Percentiles rank a stretch among this genome's conserved stretches.
phyloP scores from a whole-genome alignment of 2,329 filamentous ascomycete genomes.

The Botrytis squamosa region DNA sequence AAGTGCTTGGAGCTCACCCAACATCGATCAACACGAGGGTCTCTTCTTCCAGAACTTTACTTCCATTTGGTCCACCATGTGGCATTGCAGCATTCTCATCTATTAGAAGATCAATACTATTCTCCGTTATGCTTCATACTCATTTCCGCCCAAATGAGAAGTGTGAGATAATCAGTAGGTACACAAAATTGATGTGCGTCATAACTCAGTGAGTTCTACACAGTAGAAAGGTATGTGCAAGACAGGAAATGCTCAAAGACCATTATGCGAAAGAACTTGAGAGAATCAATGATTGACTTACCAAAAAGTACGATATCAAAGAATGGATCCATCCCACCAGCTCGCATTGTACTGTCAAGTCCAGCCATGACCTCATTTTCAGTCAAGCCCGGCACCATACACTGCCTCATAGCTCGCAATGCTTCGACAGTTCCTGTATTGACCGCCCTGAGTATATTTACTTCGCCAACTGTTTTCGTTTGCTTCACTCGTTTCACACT shows the following conservation, averaged over 20 bases:
- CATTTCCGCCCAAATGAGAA: background rate
- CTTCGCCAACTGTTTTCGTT: slow-evolving; percentile 54
- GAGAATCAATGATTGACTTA: slow-evolving; percentile 19
- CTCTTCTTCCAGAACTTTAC: slow-evolving; percentile 51
- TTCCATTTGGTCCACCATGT: slow-evolving; percentile 44
- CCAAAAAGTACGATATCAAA: slow-evolving; percentile 64
- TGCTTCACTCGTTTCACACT: slow-evolving; percentile 59
- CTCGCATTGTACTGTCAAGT: slow-evolving; percentile 52
- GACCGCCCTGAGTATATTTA: slow-evolving; percentile 58
- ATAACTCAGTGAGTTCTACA: background rate
- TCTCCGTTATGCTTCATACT: background rate
- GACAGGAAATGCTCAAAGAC: background rate
- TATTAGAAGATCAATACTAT: slow-evolving; percentile 22
- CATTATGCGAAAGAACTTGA: background rate
- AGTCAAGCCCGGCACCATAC: slow-evolving; percentile 55
- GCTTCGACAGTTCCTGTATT: slow-evolving; percentile 64
- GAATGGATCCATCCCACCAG: slow-evolving; percentile 56
- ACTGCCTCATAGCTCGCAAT: slow-evolving; percentile 55
- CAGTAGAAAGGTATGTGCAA: background rate
- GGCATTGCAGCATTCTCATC: slow-evolving; percentile 44
- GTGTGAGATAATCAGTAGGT: background rate
- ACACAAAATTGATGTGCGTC: background rate
- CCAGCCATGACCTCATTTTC: slow-evolving; percentile 57
- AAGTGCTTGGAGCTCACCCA: slow-evolving; percentile 38
- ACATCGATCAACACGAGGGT: slow-evolving; percentile 64